phyloP scores from a whole-genome alignment of 306 rosid species.

The Trichosanthes cucumerina region DNA sequence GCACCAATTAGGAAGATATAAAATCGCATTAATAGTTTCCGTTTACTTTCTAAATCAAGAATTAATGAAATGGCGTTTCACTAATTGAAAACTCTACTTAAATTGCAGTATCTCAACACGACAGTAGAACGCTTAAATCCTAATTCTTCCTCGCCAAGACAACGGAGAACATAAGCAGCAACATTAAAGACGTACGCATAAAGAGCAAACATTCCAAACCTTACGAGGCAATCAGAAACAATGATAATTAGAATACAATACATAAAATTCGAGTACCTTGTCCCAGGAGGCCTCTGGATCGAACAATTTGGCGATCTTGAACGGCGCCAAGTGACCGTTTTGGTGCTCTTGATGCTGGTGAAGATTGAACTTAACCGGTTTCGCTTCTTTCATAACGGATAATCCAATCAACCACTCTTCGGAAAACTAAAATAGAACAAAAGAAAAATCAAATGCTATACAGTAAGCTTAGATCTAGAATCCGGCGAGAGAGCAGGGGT shows the following conservation, averaged over 20 bases:
- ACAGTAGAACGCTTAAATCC: not conserved
- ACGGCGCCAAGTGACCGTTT: conserved; percentile 86
- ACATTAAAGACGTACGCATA: not conserved
- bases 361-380: conserved; percentile 40
- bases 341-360: conserved; percentile 45
- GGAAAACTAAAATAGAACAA: not conserved
- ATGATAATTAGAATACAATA: not conserved
- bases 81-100: not conserved
- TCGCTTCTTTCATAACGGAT: conserved; percentile 75
- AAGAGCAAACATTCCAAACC: not conserved
- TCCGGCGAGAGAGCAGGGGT: not conserved
- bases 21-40: not conserved
- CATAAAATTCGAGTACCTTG: conserved; percentile 45
- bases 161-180: not conserved
- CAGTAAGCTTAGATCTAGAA: not conserved
- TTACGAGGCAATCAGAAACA: not conserved
- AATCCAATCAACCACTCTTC: not conserved
- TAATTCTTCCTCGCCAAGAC: not conserved
- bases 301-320: conserved; percentile 77
- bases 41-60: not conserved
- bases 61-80: not conserved
- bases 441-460: not conserved
- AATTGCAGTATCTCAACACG: not conserved
- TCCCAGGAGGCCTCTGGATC: conserved; percentile 99
- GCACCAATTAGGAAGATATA: not conserved